A percentile compares a stretch with the other conserved stretches of the same genome.
phyloP scores from a whole-genome alignment of 371 early-diverging fungal genomes.

The Saksenaea vasiformis region DNA sequence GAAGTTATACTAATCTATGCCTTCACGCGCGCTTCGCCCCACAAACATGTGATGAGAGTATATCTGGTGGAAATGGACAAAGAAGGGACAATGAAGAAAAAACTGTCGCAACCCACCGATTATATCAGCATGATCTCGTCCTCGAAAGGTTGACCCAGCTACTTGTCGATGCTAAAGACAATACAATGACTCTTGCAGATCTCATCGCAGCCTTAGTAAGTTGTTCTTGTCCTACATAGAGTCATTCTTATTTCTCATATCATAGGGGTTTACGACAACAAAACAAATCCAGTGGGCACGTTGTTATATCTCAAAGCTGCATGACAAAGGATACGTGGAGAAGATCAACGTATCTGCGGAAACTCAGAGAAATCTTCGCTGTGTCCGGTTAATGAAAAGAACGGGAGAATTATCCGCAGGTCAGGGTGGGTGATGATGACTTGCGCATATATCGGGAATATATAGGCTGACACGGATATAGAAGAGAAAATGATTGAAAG shows the following conservation, averaged over 20 bases:
- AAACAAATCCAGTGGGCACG: constrained; percentile 15
- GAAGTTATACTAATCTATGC: neutral
- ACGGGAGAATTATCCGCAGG: neutral
- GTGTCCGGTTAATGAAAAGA: constrained; percentile 3
- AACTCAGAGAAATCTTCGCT: neutral
- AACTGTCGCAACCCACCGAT: neutral
- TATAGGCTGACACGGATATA: neutral
- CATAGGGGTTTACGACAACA: constrained; percentile 10
- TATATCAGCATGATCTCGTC: neutral
- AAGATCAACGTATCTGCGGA: constrained; percentile 9
- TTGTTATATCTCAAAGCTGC: neutral
- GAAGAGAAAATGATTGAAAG: neutral
- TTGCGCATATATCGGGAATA: neutral
- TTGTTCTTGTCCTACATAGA: neutral
- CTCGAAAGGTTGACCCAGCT: neutral
- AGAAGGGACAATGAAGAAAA: neutral
- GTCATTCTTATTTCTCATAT: neutral
- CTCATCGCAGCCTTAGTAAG: constrained; percentile 2
- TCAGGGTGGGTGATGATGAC: neutral
- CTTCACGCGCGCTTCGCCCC: neutral
- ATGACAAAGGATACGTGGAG: constrained; percentile 13
- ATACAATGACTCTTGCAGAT: constrained; percentile 6
- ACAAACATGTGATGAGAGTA: neutral
- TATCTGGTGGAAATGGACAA: neutral
- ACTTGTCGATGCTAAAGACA: constrained; percentile 2